Evolutionary conservation across 2,329 filamentous ascomycete genomes (phyloP).

Genomic region (Didymella exigua): DNA sequence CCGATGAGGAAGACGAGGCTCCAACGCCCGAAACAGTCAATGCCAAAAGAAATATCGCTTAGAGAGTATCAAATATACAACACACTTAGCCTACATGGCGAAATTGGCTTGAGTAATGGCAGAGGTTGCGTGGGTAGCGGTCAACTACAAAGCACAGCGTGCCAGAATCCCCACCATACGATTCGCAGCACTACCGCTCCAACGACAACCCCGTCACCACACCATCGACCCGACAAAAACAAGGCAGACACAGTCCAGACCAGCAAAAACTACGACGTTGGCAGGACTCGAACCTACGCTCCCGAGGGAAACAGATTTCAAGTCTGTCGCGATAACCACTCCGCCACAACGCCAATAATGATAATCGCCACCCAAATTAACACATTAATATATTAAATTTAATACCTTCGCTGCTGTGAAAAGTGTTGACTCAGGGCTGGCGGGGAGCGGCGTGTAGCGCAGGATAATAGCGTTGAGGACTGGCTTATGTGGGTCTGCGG

Average conservation of each 20-base stretch:
- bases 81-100: no score
- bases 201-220: not conserved
- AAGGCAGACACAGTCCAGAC: not conserved
- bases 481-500: not conserved
- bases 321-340: constrained; percentile 49
- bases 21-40: not conserved
- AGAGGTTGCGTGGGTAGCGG: no score
- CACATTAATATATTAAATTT: not conserved
- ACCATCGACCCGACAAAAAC: no score
- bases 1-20: not conserved
- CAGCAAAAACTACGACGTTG: constrained; percentile 34
- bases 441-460: not conserved
- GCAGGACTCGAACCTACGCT: constrained; percentile 46
- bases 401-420: no score
- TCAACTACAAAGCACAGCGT: no score
- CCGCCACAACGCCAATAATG: constrained; percentile 36
- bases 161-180: no score
- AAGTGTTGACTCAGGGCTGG: no score
- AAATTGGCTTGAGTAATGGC: no score
- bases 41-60: not conserved
- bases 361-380: not conserved
- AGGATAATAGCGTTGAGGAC: not conserved
- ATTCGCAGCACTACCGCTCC: no score
- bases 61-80: not conserved
- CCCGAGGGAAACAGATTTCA: constrained; percentile 48